Evolutionary conservation across 1,284 basidiomycete genomes (phyloP).

Genomic region (Bothia castanella): DNA sequence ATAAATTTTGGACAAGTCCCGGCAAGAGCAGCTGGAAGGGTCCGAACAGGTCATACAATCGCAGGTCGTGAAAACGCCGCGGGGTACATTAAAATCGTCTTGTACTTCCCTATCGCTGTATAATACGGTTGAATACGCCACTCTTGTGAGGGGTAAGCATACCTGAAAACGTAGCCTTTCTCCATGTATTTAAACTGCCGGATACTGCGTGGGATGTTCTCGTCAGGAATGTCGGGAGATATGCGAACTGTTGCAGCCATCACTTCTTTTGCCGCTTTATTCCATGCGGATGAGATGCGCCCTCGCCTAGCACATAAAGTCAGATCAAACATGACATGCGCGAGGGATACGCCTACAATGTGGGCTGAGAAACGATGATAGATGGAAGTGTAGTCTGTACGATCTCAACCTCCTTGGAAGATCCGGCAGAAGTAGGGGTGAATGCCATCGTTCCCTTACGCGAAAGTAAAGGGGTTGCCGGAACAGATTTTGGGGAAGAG

Average conservation of each 20-base stretch:
- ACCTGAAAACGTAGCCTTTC: slow-evolving; percentile 46
- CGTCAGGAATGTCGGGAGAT: slow-evolving; percentile 45
- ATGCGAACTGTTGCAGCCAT: slow-evolving; percentile 46
- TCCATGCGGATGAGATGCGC: slow-evolving; percentile 41
- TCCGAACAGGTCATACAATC: slow-evolving; percentile 33
- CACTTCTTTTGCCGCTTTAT: slow-evolving; percentile 31
- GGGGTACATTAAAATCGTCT: slow-evolving; percentile 22
- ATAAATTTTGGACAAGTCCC: slow-evolving; percentile 27
- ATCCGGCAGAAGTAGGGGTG: slow-evolving; percentile 16
- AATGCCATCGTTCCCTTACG: slow-evolving; percentile 8
- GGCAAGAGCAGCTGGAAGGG: slow-evolving; percentile 32
- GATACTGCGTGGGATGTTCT: slow-evolving; percentile 42
- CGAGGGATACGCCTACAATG: slow-evolving; percentile 23
- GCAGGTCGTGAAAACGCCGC: slow-evolving; percentile 29
- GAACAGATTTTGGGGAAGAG: slow-evolving; percentile 11
- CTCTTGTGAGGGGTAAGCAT: background rate
- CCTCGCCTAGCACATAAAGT: slow-evolving; percentile 24
- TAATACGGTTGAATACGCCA: slow-evolving; percentile 7
- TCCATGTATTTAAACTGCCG: slow-evolving; percentile 51
- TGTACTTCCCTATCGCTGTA: slow-evolving; percentile 20
- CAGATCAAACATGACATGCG: background rate
- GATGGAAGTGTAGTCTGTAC: slow-evolving; percentile 12
- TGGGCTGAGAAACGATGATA: slow-evolving; percentile 22
- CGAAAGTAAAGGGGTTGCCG: slow-evolving; percentile 3
- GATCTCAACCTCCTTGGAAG: slow-evolving; percentile 8